Conservation (phyloP, 2,329 filamentous ascomycete species). For the Ceratocystis cubensis region DNA sequence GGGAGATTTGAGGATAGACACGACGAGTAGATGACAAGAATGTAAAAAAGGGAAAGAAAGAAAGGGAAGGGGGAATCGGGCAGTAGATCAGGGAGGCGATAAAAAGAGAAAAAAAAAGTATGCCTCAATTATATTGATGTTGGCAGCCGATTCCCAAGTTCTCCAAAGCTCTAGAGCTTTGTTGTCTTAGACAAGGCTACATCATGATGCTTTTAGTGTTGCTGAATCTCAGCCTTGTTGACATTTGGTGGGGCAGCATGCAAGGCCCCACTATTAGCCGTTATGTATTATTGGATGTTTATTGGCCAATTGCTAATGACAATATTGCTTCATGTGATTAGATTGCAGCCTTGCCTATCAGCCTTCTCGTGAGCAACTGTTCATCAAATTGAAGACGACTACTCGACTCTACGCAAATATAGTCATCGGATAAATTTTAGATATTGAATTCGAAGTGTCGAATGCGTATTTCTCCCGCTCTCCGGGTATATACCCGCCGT, state of each 20-base stretch:
- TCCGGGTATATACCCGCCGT: background rate
- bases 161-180: background rate
- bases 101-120: background rate
- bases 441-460: background rate
- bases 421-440: background rate
- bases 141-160: background rate
- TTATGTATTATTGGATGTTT: background rate
- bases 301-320: conserved; percentile 14
- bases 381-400: background rate
- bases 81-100: no score
- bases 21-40: background rate
- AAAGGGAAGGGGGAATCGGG: no score
- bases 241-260: conserved; percentile 13
- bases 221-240: conserved; percentile 16
- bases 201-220: conserved; percentile 11
- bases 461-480: background rate
- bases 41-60: background rate
- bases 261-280: conserved; percentile 11
- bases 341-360: conserved; percentile 5
- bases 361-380: conserved; percentile 5
- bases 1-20: background rate
- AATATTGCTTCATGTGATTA: no score
- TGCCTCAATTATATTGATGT: background rate
- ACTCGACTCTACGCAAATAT: background rate
- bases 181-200: background rate